These are phyloP conservation scores for Coemansia erecta DNA, from an alignment of 192 early-diverging fungal species.

Conservation along the genomic window DNA sequence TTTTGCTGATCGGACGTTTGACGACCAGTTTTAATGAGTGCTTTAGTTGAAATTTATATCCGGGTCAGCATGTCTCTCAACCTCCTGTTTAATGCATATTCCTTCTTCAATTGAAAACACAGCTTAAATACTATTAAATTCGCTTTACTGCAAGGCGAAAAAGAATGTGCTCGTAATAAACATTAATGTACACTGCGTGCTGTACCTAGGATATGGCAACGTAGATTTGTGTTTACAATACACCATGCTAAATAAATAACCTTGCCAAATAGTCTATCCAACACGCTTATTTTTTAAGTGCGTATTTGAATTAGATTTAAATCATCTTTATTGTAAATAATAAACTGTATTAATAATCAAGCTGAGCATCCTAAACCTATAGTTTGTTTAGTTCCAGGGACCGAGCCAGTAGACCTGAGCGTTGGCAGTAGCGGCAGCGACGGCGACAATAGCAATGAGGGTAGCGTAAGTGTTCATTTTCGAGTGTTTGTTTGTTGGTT, in stretches of 20 bases:
- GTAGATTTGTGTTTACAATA: too few species aligned
- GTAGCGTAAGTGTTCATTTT: constrained; percentile 20
- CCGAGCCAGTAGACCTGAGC: constrained; percentile 20
- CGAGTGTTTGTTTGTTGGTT: background rate
- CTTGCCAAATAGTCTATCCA: background rate
- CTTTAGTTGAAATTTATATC: background rate
- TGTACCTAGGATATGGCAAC: too few species aligned
- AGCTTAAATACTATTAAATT: background rate
- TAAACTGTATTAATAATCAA: background rate
- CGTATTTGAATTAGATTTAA: background rate
- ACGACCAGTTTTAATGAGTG: constrained; percentile 1
- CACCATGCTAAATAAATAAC: background rate
- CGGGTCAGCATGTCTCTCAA: too few species aligned
- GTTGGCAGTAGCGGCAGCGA: constrained; percentile 12
- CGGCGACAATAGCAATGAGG: constrained; percentile 15
- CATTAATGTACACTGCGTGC: background rate
- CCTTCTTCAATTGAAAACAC: background rate
- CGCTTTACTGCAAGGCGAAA: too few species aligned
- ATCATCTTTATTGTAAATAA: background rate
- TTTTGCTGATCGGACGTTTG: constrained; percentile 6
- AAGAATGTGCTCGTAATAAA: too few species aligned
- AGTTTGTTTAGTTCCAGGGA: constrained; percentile 8
- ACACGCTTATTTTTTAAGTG: too few species aligned
- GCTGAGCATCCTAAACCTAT: background rate
- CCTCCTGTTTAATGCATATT: background rate